phyloP scores from a whole-genome alignment of 108 stramenopile genomes.

The Cyclotella distinguenda region DNA sequence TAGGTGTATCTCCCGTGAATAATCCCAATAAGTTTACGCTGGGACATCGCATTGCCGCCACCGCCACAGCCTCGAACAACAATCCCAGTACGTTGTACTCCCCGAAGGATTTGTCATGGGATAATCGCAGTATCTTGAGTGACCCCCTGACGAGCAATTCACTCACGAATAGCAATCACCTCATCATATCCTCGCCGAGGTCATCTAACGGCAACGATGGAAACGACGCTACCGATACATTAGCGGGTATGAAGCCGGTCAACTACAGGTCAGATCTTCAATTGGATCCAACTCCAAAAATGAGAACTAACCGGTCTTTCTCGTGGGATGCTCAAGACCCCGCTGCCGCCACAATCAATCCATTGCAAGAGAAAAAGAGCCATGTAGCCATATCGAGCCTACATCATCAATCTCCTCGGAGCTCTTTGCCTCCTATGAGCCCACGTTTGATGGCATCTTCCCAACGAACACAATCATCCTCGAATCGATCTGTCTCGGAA shows the following conservation, averaged over 20 bases:
- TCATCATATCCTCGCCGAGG: conserved; percentile 2
- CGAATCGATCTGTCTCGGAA: background rate
- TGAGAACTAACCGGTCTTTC: background rate
- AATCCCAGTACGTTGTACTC: background rate
- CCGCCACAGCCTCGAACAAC: background rate
- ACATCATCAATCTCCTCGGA: background rate
- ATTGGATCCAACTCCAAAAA: conserved; percentile 2
- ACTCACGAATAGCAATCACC: background rate
- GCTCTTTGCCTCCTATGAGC: conserved; percentile 16
- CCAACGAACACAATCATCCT: background rate
- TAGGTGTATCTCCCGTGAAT: conserved; percentile 9
- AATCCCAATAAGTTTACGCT: background rate
- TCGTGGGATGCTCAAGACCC: conserved; percentile 13
- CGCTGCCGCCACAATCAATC: background rate
- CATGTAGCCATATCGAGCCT: background rate
- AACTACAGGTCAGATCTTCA: background rate
- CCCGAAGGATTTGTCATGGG: background rate
- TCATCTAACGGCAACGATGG: background rate
- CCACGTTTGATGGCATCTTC: background rate
- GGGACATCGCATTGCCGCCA: background rate
- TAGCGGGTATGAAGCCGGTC: background rate
- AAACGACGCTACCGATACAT: background rate
- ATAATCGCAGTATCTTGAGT: conserved; percentile 6
- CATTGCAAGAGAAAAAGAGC: background rate
- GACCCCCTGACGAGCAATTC: conserved; percentile 1